Evolutionary conservation across 768 basidiomycete genomes (phyloP).

Genomic region (Pleurotus sapidus): DNA sequence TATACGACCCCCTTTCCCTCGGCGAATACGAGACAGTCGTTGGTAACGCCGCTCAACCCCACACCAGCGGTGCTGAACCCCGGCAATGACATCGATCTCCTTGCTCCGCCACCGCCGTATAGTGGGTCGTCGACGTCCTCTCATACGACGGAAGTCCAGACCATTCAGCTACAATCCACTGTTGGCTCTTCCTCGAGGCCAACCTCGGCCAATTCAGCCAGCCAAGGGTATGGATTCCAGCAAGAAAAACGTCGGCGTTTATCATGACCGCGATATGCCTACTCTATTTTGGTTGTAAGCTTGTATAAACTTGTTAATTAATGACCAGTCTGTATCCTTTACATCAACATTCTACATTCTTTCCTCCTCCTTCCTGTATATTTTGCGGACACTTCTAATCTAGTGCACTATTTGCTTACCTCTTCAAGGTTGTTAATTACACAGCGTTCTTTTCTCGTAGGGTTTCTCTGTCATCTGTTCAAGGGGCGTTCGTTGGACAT

Average conservation of each 20-base stretch:
- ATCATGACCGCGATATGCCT: too few relatives aligned
- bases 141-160: not conserved
- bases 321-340: too few relatives aligned
- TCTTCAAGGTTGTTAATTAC: too few relatives aligned
- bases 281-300: too few relatives aligned
- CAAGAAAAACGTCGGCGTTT: not conserved
- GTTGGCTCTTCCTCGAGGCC: not conserved
- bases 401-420: too few relatives aligned
- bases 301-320: too few relatives aligned
- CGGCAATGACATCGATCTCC: not conserved
- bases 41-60: not conserved
- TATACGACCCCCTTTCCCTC: not conserved
- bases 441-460: too few relatives aligned
- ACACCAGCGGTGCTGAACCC: not conserved
- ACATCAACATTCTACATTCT: too few relatives aligned
- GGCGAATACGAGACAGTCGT: not conserved
- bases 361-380: too few relatives aligned
- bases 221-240: not conserved
- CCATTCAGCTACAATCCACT: not conserved
- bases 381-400: too few relatives aligned
- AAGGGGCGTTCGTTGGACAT: too few relatives aligned
- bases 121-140: not conserved
- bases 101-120: conserved; percentile 3
- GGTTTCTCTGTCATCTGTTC: too few relatives aligned
- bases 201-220: not conserved